phyloP scores from a whole-genome alignment of 305 asterid species.

The Petunia hybrid region DNA sequence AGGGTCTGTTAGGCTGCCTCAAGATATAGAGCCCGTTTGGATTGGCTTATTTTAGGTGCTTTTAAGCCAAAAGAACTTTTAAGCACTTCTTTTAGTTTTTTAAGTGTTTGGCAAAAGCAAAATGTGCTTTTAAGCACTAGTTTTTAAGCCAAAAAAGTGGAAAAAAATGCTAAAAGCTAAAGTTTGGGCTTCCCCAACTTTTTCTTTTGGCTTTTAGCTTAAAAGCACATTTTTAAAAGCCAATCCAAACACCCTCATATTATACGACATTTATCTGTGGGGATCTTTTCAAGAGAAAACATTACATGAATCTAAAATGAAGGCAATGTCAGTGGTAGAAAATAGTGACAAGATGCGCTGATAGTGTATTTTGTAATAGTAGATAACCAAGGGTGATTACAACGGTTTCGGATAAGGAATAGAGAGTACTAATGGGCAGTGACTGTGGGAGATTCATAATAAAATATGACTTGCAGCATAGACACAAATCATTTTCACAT shows the following conservation, averaged over 20 bases:
- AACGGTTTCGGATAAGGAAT: not conserved
- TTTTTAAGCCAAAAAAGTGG: too few species aligned
- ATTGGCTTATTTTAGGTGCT: too few species aligned
- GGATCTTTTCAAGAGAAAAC: slow-evolving; percentile 3
- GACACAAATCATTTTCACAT: slow-evolving; percentile 3
- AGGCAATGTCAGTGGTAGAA: slow-evolving; percentile 12
- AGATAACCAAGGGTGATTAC: not conserved
- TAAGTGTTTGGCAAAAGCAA: too few species aligned
- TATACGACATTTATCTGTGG: not conserved
- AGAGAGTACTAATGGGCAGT: slow-evolving; percentile 17
- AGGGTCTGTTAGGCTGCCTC: not conserved
- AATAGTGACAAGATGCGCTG: not conserved
- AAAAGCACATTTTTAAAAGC: too few species aligned
- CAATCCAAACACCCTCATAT: not conserved
- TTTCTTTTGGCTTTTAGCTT: too few species aligned
- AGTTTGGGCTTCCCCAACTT: too few species aligned
- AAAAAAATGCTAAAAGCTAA: too few species aligned
- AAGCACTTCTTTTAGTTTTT: too few species aligned
- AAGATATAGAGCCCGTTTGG: not conserved
- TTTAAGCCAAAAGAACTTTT: too few species aligned
- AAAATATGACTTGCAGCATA: slow-evolving; percentile 15
- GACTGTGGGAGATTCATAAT: not conserved
- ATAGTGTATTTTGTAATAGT: not conserved
- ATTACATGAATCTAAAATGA: slow-evolving; percentile 13
- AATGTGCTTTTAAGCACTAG: too few species aligned